A percentile compares a stretch with the other conserved stretches of the same genome.
Conservation (phyloP, 768 basidiomycete genomes). For the Rhodotorula toruloides region DNA sequence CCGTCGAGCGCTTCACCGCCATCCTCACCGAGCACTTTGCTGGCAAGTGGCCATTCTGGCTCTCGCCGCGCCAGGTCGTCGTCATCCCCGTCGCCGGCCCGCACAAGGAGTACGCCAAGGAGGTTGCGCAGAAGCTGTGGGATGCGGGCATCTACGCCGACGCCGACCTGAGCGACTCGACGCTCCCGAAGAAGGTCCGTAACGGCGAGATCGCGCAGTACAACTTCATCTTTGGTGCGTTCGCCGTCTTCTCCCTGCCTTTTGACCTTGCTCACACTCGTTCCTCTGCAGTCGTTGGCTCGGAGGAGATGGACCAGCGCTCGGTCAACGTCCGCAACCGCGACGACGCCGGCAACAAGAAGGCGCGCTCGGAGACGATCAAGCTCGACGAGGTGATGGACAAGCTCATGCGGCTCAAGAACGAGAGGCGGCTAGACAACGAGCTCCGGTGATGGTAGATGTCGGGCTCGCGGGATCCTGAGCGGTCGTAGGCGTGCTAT, state of each 20-base stretch:
- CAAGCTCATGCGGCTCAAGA: conserved; percentile 70
- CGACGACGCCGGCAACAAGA: conserved; percentile 86
- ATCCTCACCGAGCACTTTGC: conserved; percentile 96
- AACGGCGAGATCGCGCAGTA: conserved; percentile 97
- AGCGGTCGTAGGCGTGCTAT: too few species aligned
- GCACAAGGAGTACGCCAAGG: conserved; percentile 77
- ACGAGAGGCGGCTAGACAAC: conserved; percentile 49
- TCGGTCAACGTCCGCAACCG: conserved; percentile 95
- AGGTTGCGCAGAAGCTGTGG: conserved; percentile 65
- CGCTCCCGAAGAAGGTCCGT: conserved; percentile 91
- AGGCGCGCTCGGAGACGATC: conserved; percentile 61
- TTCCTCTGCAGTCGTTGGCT: conserved; percentile 70
- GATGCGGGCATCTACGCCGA: conserved; percentile 76
- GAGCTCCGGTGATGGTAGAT: conserved; percentile 23
- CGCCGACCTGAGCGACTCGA: conserved; percentile 85
- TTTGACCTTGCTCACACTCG: background rate
- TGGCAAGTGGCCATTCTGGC: conserved; percentile 99
- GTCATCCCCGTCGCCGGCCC: conserved; percentile 88
- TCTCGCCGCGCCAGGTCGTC: conserved; percentile 90
- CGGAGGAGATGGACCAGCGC: conserved; percentile 75
- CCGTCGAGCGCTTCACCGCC: conserved; percentile 89
- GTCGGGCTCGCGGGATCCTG: too few species aligned
- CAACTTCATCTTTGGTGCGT: conserved; percentile 89
- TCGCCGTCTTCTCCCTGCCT: background rate
- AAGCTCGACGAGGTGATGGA: conserved; percentile 64